Percentiles rank a stretch among this genome's conserved stretches.
Conservation (phyloP, 208 protist species). For the Leptomonas seymouri region DNA sequence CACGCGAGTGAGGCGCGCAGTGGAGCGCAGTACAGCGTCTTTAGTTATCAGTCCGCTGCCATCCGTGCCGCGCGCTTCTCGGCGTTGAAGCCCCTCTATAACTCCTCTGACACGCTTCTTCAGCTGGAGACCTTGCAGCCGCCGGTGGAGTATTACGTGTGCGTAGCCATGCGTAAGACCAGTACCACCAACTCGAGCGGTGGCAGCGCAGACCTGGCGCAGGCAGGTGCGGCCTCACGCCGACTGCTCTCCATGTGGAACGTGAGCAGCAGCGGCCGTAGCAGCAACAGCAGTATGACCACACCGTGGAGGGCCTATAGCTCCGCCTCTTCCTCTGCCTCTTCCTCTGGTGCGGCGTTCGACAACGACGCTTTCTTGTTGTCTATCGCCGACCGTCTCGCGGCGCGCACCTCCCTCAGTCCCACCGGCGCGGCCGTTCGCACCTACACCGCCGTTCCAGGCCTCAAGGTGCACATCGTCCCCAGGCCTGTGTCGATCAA, state of each 20-base stretch:
- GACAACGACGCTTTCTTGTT: conserved; percentile 3
- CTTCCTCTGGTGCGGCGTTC: neutral
- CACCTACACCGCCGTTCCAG: conserved; percentile 62
- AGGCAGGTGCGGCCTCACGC: conserved; percentile 19
- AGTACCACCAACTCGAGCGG: neutral
- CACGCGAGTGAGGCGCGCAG: neutral
- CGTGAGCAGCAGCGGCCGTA: conserved; percentile 9
- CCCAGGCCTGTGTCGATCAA: conserved; percentile 41
- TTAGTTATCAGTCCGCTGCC: conserved; percentile 49
- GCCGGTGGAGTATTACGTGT: conserved; percentile 63
- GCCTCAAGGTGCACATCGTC: conserved; percentile 53
- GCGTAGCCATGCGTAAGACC: conserved; percentile 52
- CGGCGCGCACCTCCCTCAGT: conserved; percentile 21
- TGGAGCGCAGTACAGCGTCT: conserved; percentile 29
- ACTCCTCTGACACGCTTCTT: conserved; percentile 16
- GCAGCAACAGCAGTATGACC: neutral
- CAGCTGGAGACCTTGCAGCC: conserved; percentile 24
- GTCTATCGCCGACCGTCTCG: conserved; percentile 23
- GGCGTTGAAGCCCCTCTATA: conserved; percentile 33
- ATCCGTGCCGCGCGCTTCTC: conserved; percentile 26
- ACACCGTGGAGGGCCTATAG: neutral
- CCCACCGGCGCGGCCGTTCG: conserved; percentile 19
- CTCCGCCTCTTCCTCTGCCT: neutral
- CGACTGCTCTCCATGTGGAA: conserved; percentile 28
- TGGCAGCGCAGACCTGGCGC: neutral